These are phyloP conservation scores for Aegilops sharonensis DNA, from an alignment of 176 grass and related monocot genomes.

Conservation along the genomic window DNA sequence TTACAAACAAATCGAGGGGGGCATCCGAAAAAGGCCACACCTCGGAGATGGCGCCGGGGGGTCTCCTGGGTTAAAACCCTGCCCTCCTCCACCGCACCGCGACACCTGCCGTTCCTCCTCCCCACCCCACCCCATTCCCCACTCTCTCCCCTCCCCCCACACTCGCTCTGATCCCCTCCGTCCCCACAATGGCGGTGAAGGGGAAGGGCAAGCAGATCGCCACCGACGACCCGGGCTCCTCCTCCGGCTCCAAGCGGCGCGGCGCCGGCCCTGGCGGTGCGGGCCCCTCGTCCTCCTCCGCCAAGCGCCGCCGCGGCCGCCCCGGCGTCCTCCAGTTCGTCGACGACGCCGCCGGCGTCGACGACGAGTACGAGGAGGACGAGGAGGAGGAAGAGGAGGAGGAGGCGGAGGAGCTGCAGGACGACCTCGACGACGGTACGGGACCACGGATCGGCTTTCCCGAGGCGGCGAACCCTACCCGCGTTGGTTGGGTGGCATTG, in stretches of 20 bases:
- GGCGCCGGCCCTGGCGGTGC: conserved; percentile 18
- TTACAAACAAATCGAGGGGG: not conserved
- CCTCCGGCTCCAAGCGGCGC: conserved; percentile 39
- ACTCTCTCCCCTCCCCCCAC: not conserved
- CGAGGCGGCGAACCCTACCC: not conserved
- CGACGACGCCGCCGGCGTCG: conserved; percentile 63
- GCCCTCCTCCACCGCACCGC: not conserved
- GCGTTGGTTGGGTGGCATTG: not conserved
- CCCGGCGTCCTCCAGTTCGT: conserved; percentile 65
- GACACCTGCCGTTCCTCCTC: not conserved
- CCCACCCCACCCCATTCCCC: not conserved
- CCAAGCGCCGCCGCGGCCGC: conserved; percentile 39
- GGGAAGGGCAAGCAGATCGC: conserved; percentile 78
- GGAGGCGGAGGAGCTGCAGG: conserved; percentile 33
- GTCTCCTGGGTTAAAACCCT: not conserved
- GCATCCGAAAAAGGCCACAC: not conserved
- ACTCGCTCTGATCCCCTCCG: not conserved
- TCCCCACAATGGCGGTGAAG: conserved; percentile 61
- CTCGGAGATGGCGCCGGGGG: not conserved
- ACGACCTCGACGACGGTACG: conserved; percentile 31
- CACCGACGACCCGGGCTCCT: conserved; percentile 16
- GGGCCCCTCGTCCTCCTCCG: conserved; percentile 36
- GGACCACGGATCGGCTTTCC: conserved; percentile 20
- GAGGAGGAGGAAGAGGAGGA: conserved; percentile 32
- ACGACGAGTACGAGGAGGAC: conserved; percentile 54